These are phyloP conservation scores for Xylaria venustula DNA, from an alignment of 495 filamentous ascomycete genomes.

Conservation along the genomic window DNA sequence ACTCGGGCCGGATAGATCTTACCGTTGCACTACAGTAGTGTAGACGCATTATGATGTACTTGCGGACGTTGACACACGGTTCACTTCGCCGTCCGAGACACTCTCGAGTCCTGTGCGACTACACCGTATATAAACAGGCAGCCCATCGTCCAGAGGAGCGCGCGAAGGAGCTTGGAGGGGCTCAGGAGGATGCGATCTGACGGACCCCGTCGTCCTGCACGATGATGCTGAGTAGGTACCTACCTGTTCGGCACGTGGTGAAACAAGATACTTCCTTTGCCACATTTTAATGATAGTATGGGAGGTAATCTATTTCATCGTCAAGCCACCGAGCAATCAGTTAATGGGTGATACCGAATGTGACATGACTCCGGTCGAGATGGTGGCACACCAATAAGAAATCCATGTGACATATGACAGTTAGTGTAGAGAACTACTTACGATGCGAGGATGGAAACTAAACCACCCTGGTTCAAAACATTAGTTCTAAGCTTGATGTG, in stretches of 20 bases:
- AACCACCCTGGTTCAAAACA: too few species aligned
- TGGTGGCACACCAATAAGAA: background rate
- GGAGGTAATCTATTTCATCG: too few species aligned
- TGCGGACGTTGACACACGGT: slow-evolving; percentile 8
- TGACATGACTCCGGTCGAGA: background rate
- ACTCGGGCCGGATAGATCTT: slow-evolving; percentile 11
- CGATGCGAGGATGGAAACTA: background rate
- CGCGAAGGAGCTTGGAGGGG: background rate
- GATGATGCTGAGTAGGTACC: background rate
- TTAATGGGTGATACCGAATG: background rate
- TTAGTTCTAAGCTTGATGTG: too few species aligned
- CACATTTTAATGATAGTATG: background rate
- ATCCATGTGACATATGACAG: background rate
- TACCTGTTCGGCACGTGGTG: background rate
- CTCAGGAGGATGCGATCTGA: background rate
- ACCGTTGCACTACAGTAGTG: slow-evolving; percentile 1
- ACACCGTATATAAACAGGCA: background rate
- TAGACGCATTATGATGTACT: background rate
- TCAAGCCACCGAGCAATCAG: background rate
- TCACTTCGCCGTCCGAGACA: slow-evolving; percentile 3
- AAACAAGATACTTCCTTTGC: background rate
- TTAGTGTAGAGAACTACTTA: background rate
- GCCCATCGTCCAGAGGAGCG: background rate
- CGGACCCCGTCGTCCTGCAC: too few species aligned
- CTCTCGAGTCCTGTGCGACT: background rate